These are phyloP conservation scores for Nakazawaea ernobii DNA, from an alignment of 805 yeast species.

Conservation along the genomic window DNA sequence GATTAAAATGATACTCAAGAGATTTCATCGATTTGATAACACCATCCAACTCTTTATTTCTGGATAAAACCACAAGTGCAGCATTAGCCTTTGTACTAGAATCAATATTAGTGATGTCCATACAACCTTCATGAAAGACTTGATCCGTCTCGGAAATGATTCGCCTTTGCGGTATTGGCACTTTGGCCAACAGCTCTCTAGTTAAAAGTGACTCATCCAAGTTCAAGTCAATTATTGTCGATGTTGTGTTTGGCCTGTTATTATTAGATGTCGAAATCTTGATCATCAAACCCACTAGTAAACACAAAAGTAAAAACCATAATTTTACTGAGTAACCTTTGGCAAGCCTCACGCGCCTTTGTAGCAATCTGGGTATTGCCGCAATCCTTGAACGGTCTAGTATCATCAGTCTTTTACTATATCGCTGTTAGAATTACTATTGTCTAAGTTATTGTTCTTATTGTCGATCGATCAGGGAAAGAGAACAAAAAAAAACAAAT, in stretches of 20 bases:
- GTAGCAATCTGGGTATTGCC: too few species aligned
- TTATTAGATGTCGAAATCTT: neutral
- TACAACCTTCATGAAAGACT: constrained; percentile 28
- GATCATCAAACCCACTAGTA: neutral
- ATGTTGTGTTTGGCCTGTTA: neutral
- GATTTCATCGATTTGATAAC: constrained; percentile 68
- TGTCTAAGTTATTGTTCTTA: too few species aligned
- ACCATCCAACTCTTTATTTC: constrained; percentile 77
- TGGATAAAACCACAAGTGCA: constrained; percentile 74
- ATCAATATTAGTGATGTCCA: constrained; percentile 17
- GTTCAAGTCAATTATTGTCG: constrained; percentile 4
- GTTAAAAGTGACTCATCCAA: constrained; percentile 4
- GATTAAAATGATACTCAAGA: constrained; percentile 83
- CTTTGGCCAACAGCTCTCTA: constrained; percentile 1
- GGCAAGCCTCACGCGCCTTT: too few species aligned
- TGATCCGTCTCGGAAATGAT: constrained; percentile 20
- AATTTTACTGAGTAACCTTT: too few species aligned
- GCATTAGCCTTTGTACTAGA: constrained; percentile 59
- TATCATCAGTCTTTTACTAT: too few species aligned
- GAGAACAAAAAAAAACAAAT: too few species aligned
- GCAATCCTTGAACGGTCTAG: too few species aligned
- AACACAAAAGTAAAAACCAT: too few species aligned
- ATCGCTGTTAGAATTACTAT: too few species aligned
- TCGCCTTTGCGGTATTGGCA: constrained; percentile 23
- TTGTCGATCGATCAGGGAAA: too few species aligned